phyloP scores from a whole-genome alignment of 2,329 filamentous ascomycete genomes.

The Tolypocladium album region DNA sequence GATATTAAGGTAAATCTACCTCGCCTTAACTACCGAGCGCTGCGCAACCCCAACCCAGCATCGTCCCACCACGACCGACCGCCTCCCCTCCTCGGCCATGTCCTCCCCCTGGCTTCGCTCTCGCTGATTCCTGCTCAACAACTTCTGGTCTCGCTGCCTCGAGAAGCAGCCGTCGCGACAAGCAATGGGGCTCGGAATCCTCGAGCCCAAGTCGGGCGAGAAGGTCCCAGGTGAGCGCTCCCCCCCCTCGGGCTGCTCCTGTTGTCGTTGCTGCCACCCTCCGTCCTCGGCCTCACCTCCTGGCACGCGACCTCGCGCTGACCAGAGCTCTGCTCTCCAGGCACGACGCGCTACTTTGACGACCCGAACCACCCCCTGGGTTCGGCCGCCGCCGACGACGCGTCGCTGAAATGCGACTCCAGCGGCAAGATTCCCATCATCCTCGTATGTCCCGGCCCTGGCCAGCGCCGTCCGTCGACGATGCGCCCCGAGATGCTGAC shows the following conservation, averaged over 20 bases:
- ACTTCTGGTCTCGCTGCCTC: not conserved
- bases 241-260: too few species aligned
- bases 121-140: not conserved
- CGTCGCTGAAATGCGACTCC: slow-evolving; percentile 59
- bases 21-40: not conserved
- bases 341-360: slow-evolving; percentile 55
- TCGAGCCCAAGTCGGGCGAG: slow-evolving; percentile 54
- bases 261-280: too few species aligned
- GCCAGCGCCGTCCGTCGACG: not conserved
- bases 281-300: too few species aligned
- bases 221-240: slow-evolving; percentile 58
- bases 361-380: slow-evolving; percentile 38
- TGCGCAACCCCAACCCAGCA: not conserved
- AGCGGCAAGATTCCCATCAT: slow-evolving; percentile 61
- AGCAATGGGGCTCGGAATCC: slow-evolving; percentile 50
- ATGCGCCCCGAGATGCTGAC: not conserved
- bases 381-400: slow-evolving; percentile 23
- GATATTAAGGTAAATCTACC: too few species aligned
- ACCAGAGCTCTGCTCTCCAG: slow-evolving; percentile 19
- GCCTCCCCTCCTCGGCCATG: not conserved
- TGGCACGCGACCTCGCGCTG: slow-evolving; percentile 8
- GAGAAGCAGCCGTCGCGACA: slow-evolving; percentile 3
- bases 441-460: slow-evolving; percentile 40
- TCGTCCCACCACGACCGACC: not conserved
- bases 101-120: not conserved